phyloP scores from a whole-genome alignment of 129 eudicot species.

The Pulicaria dysenterica region DNA sequence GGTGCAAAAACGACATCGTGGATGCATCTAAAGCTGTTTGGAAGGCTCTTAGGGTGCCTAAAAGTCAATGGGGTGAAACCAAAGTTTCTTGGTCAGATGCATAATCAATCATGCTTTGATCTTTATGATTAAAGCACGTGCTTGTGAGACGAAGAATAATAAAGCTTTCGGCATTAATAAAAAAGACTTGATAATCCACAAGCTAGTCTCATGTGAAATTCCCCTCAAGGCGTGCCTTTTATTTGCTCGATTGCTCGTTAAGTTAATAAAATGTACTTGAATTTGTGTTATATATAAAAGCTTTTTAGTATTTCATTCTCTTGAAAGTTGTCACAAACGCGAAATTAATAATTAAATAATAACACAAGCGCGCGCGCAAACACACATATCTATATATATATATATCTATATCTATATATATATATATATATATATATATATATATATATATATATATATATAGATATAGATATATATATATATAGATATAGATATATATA shows the following conservation, averaged over 20 bases:
- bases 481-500: too few species aligned
- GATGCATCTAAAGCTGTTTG: constrained; percentile 59
- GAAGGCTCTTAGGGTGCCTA: constrained; percentile 51
- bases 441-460: too few species aligned
- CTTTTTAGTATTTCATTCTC: neutral
- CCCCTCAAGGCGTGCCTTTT: too few species aligned
- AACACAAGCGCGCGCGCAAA: too few species aligned
- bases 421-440: too few species aligned
- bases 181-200: neutral
- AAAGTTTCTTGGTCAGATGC: constrained; percentile 59
- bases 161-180: neutral
- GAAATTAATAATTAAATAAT: too few species aligned
- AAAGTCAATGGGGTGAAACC: constrained; percentile 41
- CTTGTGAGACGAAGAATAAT: neutral
- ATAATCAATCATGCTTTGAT: constrained; percentile 12
- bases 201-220: neutral
- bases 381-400: too few species aligned
- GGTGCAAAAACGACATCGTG: constrained; percentile 47
- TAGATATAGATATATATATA: too few species aligned
- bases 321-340: neutral
- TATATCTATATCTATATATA: too few species aligned
- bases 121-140: neutral
- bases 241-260: neutral
- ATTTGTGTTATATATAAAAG: too few species aligned
- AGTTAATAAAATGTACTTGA: too few species aligned